Evolutionary conservation across 164 flowering plant species (phyloP).

Genomic region (Magnolia sinica): DNA sequence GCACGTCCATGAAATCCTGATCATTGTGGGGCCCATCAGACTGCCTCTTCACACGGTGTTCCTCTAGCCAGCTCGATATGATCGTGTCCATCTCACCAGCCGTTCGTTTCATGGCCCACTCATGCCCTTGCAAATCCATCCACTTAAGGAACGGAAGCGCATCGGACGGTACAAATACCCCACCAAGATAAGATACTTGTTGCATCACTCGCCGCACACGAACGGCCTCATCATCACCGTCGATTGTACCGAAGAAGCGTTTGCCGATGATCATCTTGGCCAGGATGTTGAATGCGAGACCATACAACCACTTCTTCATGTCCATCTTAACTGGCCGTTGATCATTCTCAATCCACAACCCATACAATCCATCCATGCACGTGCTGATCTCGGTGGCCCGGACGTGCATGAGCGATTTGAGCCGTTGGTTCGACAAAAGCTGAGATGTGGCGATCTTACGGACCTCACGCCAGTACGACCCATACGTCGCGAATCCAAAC

Average conservation of each 20-base stretch:
- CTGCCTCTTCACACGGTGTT: not conserved
- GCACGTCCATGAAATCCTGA: slow-evolving; percentile 9
- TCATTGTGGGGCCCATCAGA: not conserved
- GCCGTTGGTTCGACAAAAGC: not conserved
- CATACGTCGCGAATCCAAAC: slow-evolving; percentile 12
- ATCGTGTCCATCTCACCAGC: slow-evolving; percentile 1
- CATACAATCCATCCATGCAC: not conserved
- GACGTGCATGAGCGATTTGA: not conserved
- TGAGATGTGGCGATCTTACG: not conserved
- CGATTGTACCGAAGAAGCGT: slow-evolving; percentile 15
- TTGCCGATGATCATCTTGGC: slow-evolving; percentile 42
- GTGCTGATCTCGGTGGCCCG: not conserved
- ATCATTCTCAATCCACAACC: not conserved
- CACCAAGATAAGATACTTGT: slow-evolving; percentile 1
- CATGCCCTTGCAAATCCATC: slow-evolving; percentile 3
- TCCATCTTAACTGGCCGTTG: not conserved
- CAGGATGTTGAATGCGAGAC: not conserved
- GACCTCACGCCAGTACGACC: slow-evolving; percentile 2
- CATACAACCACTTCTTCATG: not conserved
- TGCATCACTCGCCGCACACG: not conserved
- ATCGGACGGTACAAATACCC: slow-evolving; percentile 5
- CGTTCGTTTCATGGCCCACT: not conserved
- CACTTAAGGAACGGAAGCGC: slow-evolving; percentile 5
- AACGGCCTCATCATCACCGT: not conserved
- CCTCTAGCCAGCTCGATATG: not conserved